Base-by-base conservation (phyloP, 257 asterid species). In the Solanum gracilifrons region DNA sequence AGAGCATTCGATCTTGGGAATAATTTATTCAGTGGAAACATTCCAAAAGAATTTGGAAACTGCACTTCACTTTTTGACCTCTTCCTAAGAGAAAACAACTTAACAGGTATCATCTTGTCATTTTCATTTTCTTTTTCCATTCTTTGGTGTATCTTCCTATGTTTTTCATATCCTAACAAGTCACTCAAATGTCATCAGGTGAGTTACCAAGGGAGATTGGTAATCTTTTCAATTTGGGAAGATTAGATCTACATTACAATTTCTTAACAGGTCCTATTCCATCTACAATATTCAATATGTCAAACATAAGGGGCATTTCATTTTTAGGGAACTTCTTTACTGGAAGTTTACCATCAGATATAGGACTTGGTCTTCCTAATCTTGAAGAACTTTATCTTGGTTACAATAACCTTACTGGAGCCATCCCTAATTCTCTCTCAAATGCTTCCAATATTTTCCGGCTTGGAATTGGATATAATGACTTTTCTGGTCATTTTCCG, bases 41-140 rank as follows among this genome's bases (percentile, higher is more conserved):
- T 89, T 68, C 91, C 87, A 55, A 89, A 64, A 66, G 89, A 60
- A n/a, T 68, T 91, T 51, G 90, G 89, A 4, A 90, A 91, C 51
- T 86, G 87, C 46, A 90, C 69, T 48, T 84, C 71, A 82, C 87
- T 91, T n/a, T 48, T 43, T 20, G 89, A 87, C 8, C 87, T 89
- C 82, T 85, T 77, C 77, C 32, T 85, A 29, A 71, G 86, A 43
- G 84, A 20, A 16, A 89, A 89, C 72, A 88, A 51, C 7, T 73
- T 87, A 69, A 72, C 84, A 71, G 90, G 91, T 89, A 80, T 62
- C 77, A 29, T 5, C 39, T 35, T 25, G 73, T 60, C 32, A 2
- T 77, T 87, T 13, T 60, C 32, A 2, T 77, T 87, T 13, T 76
- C 7, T 72, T 79, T 43, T 46, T 27, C 62, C 66, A 79, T 1